A percentile compares a stretch with the other conserved stretches of the same genome.
These are phyloP conservation scores for Alternaria infectoria DNA, from an alignment of 2,329 filamentous ascomycete genomes.

Conservation along the genomic window DNA sequence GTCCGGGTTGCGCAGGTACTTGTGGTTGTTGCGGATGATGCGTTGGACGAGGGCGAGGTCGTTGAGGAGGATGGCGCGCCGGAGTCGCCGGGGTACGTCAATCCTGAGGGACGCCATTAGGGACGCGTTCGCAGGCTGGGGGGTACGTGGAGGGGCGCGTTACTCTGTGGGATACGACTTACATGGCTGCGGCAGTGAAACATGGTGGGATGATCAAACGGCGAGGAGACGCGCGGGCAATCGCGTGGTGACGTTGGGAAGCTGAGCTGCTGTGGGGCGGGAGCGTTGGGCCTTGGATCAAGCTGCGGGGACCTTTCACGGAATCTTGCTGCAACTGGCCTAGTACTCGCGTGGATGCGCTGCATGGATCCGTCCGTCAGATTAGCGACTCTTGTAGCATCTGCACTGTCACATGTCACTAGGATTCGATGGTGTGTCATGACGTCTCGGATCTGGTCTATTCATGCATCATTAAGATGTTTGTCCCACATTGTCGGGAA, in stretches of 20 bases:
- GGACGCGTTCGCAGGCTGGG: not conserved
- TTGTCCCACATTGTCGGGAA: constrained; percentile 13
- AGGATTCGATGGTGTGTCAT: not conserved
- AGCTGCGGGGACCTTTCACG: constrained; percentile 35
- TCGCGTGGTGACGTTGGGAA: constrained; percentile 10
- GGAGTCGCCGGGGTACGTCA: constrained; percentile 75
- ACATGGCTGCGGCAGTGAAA: constrained; percentile 30
- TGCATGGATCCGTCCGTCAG: constrained; percentile 14
- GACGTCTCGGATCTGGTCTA: constrained; percentile 14
- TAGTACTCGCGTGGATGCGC: constrained; percentile 26
- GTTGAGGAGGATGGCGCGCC: constrained; percentile 79
- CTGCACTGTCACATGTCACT: constrained; percentile 4
- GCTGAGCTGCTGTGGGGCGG: constrained; percentile 13
- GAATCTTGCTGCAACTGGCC: constrained; percentile 29
- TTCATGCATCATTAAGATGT: constrained; percentile 33
- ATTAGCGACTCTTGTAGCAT: constrained; percentile 6
- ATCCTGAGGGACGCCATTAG: constrained; percentile 61
- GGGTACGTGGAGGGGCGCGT: not conserved
- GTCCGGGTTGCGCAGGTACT: constrained; percentile 80
- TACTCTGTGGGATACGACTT: constrained; percentile 8
- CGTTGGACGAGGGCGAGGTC: constrained; percentile 75
- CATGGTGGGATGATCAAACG: constrained; percentile 26
- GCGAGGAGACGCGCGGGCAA: not conserved
- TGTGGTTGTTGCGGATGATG: constrained; percentile 75
- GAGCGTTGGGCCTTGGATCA: constrained; percentile 8